phyloP scores from a whole-genome alignment of 169 alveolate genomes.

The Cryptosporidium canis region DNA sequence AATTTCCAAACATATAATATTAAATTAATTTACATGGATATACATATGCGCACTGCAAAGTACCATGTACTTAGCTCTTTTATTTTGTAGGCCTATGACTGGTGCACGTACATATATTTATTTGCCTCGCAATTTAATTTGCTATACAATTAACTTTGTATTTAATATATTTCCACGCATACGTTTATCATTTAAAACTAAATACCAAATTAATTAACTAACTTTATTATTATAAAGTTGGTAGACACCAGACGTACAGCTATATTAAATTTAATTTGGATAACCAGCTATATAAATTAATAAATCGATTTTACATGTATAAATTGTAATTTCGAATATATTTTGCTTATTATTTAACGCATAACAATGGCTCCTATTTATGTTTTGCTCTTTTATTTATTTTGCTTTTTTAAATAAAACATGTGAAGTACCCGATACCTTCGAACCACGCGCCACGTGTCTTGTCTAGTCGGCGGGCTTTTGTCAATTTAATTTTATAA shows the following conservation, averaged over 20 bases:
- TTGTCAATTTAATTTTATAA: neutral
- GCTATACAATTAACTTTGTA: neutral
- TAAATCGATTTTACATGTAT: neutral
- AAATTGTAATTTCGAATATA: neutral
- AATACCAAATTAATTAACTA: neutral
- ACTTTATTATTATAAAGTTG: neutral
- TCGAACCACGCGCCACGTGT: neutral
- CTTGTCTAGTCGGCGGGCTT: neutral
- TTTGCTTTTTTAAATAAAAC: neutral
- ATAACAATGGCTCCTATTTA: neutral
- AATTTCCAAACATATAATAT: conserved; percentile 23
- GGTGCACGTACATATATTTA: conserved; percentile 69
- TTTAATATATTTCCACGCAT: conserved; percentile 36
- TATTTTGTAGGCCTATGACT: conserved; percentile 63
- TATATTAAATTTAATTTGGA: conserved; percentile 1
- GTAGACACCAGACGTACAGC: conserved; percentile 32
- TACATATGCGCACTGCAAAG: conserved; percentile 75
- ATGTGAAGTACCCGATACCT: conserved; percentile 7
- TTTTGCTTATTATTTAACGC: neutral
- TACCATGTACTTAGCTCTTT: conserved; percentile 74
- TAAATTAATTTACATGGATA: conserved; percentile 66
- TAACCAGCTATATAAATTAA: neutral
- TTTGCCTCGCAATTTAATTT: conserved; percentile 59
- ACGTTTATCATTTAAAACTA: conserved; percentile 15
- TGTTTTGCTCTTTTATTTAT: neutral